Percentiles rank a stretch among this genome's conserved stretches.
These are phyloP conservation scores for Polyplosphaeria fusca DNA, from an alignment of 495 filamentous ascomycete genomes.

Conservation along the genomic window DNA sequence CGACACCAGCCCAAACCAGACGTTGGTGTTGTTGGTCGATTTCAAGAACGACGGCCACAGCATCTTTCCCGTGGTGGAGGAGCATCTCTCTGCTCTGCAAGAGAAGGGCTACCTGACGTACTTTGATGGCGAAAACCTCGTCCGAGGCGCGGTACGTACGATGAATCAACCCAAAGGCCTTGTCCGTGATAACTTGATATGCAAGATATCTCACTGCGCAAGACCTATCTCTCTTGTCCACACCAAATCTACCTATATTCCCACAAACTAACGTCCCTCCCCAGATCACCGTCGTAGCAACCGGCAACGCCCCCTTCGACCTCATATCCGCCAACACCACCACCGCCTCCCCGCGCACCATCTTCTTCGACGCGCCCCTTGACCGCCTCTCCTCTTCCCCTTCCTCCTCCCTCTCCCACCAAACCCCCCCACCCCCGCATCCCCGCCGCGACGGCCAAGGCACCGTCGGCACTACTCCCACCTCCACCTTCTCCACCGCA, in stretches of 20 bases:
- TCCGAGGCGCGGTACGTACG: slow-evolving; percentile 23
- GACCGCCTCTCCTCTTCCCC: slow-evolving; percentile 15
- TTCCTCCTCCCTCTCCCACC: background rate
- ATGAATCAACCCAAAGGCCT: no score
- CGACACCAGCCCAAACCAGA: slow-evolving; percentile 35
- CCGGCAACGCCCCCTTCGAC: slow-evolving; percentile 33
- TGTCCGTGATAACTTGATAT: no score
- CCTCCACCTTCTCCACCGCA: slow-evolving; percentile 29
- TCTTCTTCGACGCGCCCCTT: slow-evolving; percentile 39
- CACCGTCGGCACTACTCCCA: slow-evolving; percentile 26
- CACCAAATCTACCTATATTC: no score
- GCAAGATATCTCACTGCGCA: no score
- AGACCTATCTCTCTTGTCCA: no score
- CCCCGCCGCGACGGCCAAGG: slow-evolving; percentile 32
- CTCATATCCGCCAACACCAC: slow-evolving; percentile 24
- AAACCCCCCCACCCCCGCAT: slow-evolving; percentile 28
- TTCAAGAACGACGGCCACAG: slow-evolving; percentile 39
- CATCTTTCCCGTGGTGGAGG: slow-evolving; percentile 30
- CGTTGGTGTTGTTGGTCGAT: slow-evolving; percentile 41
- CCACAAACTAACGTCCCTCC: no score
- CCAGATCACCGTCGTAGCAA: slow-evolving; percentile 34
- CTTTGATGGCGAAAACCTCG: slow-evolving; percentile 21
- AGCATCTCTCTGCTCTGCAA: slow-evolving; percentile 34
- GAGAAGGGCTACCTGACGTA: slow-evolving; percentile 37
- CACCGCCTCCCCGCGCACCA: slow-evolving; percentile 33